Evolutionary conservation across 73 alveolate species (phyloP), one percentile per base, ranked within the genome.

Genomic region (Paramecium pentaurelia): DNA sequence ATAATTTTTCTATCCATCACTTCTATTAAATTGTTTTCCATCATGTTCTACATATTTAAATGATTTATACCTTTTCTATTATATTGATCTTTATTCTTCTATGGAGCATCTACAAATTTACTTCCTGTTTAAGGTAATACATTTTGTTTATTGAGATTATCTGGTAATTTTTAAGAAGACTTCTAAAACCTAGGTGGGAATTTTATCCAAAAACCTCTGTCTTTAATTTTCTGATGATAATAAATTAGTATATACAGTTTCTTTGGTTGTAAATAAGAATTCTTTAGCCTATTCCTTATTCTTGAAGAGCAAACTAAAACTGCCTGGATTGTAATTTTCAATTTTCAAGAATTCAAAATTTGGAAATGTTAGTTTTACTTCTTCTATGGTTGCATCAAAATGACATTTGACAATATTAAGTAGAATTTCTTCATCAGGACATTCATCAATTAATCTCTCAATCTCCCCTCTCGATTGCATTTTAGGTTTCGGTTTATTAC

Each of bases 251-350:
- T 64, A 54, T 54, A 64, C 84, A 11, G 71, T 45, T 20, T 80
- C 91, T 22, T 80, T 80, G 18, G 91, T 80, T 40, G 71, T 80
- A n/a, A 45, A 80, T 3, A 80, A n/a, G 75, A 80, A 80, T 45
- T 80, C 91, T 44, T 80, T 80, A 9, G 91, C 91, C 16, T 42
- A 25, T 80, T 80, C 91, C 75, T 80, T 80, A 45, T 25, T 44
- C 32, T 80, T 80, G 77, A 80, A 80, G 16, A 80, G 36, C 18
- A 80, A 47, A 12, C 77, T 45, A 47, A 80, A 80, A 47, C 91
- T 80, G 30, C 91, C 91, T 80, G 91, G 91, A 47, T 80, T 80
- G 75, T 80, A 80, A 49, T 80, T 80, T 80, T 80, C 91, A n/a
- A 80, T 77, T 44, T 80, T 80, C 32, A 80, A 9, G 45, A 80